Percentiles rank a stretch among this genome's conserved stretches.
phyloP scores from a whole-genome alignment of 23 red algal genomes.

The Cyanidium caldarium region DNA sequence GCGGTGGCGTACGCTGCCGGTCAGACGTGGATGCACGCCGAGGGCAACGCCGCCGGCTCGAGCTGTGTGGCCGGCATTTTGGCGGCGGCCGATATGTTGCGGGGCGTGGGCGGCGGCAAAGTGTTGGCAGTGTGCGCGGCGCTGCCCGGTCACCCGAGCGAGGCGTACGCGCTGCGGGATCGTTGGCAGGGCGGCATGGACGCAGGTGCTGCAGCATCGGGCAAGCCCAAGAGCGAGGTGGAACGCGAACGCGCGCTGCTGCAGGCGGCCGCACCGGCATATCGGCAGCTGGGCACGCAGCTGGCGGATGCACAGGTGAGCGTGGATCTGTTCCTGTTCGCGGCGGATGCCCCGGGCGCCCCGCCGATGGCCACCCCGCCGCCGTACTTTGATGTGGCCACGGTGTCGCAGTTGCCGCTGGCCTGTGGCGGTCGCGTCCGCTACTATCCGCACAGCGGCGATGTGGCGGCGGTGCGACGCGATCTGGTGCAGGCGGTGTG shows the following conservation, averaged over 20 bases:
- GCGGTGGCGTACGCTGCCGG: background rate
- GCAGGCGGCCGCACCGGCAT: constrained; percentile 43
- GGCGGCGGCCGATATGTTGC: background rate
- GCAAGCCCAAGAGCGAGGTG: constrained; percentile 17
- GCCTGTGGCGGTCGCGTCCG: constrained; percentile 71
- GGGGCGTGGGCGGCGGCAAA: constrained; percentile 8
- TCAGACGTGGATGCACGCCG: background rate
- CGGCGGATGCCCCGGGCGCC: background rate
- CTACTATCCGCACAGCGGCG: constrained; percentile 34
- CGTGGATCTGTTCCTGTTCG: constrained; percentile 70
- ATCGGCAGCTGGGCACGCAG: constrained; percentile 57
- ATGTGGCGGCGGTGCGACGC: constrained; percentile 39
- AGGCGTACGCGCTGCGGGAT: constrained; percentile 31
- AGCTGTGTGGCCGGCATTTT: background rate
- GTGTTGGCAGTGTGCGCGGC: constrained; percentile 8
- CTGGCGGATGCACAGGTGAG: constrained; percentile 53
- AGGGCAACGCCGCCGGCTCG: background rate
- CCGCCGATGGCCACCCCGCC: background rate
- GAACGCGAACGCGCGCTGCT: constrained; percentile 69
- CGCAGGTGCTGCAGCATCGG: constrained; percentile 41
- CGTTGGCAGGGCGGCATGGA: constrained; percentile 26
- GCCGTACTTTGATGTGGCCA: constrained; percentile 79
- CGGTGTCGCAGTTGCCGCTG: constrained; percentile 29
- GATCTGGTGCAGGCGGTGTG: constrained; percentile 29
- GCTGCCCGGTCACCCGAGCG: constrained; percentile 29